A percentile compares a stretch with the other conserved stretches of the same genome.
These are phyloP conservation scores for Penicillium mononematosum DNA, from an alignment of 495 filamentous ascomycete genomes.

Conservation along the genomic window DNA sequence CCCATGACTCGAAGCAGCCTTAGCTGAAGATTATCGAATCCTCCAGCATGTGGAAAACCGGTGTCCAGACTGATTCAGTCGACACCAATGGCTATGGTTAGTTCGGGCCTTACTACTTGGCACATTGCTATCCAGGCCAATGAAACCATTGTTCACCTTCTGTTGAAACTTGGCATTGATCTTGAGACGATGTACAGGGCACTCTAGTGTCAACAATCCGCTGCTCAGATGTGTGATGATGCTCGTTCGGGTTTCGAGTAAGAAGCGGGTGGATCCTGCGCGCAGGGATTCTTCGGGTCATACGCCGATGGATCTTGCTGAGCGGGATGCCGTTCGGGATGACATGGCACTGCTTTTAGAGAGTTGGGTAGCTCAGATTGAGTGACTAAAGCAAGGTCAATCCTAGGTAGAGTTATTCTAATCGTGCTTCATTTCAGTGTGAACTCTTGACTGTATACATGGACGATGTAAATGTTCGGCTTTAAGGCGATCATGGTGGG, in stretches of 20 bases:
- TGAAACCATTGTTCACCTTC: not conserved
- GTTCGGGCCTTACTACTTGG: too few relatives aligned
- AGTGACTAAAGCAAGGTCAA: not conserved
- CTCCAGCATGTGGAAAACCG: too few relatives aligned
- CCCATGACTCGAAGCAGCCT: too few relatives aligned
- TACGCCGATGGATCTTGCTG: not conserved
- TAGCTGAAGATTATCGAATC: too few relatives aligned
- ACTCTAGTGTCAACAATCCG: not conserved
- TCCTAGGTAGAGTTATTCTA: not conserved
- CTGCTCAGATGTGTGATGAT: not conserved
- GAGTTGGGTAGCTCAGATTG: not conserved
- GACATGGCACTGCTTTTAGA: not conserved
- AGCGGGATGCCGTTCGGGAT: not conserved
- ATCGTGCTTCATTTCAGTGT: not conserved
- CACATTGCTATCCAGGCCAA: not conserved
- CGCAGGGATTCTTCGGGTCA: not conserved
- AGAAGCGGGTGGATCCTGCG: not conserved
- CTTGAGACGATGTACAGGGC: not conserved
- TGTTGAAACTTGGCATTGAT: not conserved
- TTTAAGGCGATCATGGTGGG: not conserved
- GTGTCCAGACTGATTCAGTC: too few relatives aligned
- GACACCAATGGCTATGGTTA: too few relatives aligned
- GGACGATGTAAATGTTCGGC: too few relatives aligned
- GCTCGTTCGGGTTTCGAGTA: not conserved
- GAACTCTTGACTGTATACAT: not conserved